These are phyloP conservation scores for Borealophlyctis nickersoniae DNA, from an alignment of 192 early-diverging fungal genomes.

Conservation along the genomic window DNA sequence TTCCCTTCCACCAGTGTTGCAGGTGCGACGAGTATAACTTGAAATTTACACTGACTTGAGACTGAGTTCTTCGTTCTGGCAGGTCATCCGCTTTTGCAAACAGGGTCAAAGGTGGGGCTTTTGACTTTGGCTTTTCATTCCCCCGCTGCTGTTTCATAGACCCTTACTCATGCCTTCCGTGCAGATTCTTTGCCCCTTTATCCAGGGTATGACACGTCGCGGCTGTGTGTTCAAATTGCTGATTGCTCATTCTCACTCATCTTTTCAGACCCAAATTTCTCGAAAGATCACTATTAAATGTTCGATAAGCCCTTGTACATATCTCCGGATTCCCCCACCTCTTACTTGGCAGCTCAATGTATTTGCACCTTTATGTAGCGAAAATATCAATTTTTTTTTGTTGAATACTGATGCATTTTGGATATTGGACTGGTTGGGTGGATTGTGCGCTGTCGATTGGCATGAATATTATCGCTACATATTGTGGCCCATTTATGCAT, in stretches of 20 bases:
- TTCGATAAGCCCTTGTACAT: too few relatives aligned
- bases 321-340: too few relatives aligned
- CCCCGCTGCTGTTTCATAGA: not conserved
- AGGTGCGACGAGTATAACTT: constrained; percentile 2
- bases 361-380: too few relatives aligned
- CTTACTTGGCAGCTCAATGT: too few relatives aligned
- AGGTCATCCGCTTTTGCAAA: constrained; percentile 96
- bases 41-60: not conserved
- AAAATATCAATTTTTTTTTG: too few relatives aligned
- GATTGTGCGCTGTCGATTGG: too few relatives aligned
- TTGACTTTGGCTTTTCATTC: too few relatives aligned
- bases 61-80: constrained; percentile 67
- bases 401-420: too few relatives aligned
- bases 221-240: too few relatives aligned
- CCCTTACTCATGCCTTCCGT: not conserved
- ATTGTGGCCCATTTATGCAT: too few relatives aligned
- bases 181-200: constrained; percentile 73
- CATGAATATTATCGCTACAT: too few relatives aligned
- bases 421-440: too few relatives aligned
- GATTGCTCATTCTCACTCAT: constrained; percentile 7
- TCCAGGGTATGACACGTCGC: constrained; percentile 67
- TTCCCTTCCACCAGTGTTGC: constrained; percentile 24
- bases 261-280: constrained; percentile 72
- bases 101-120: constrained; percentile 82
- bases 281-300: constrained; percentile 69